These are phyloP conservation scores for Rhododendron henanense DNA, from an alignment of 148 eudicot species.

Conservation along the genomic window DNA sequence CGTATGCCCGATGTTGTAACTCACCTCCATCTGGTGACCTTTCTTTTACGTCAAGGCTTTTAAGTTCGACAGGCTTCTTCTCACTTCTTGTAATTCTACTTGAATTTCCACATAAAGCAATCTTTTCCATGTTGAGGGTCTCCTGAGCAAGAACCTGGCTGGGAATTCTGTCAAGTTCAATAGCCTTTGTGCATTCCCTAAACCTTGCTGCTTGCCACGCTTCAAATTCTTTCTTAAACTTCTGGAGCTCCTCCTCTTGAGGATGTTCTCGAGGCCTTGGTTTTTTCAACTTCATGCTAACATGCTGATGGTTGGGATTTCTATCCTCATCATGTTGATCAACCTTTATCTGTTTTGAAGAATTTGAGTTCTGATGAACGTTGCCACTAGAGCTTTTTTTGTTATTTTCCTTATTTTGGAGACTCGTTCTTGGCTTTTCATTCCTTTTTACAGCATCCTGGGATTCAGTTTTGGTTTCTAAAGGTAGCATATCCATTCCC, in stretches of 20 bases:
- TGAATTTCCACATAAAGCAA: constrained; percentile 51
- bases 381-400: constrained; percentile 35
- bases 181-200: constrained; percentile 71
- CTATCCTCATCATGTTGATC: constrained; percentile 28
- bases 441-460: constrained; percentile 30
- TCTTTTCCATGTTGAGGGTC: constrained; percentile 79
- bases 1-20: constrained; percentile 13
- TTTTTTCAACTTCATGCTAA: constrained; percentile 36
- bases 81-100: constrained; percentile 25
- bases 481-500: constrained; percentile 84
- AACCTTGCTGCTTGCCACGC: constrained; percentile 94
- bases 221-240: constrained; percentile 93
- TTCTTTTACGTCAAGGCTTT: constrained; percentile 22
- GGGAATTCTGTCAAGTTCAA: constrained; percentile 54
- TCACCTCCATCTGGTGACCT: constrained; percentile 27
- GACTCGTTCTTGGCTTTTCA: constrained; percentile 18
- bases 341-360: constrained; percentile 27
- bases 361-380: constrained; percentile 33
- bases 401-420: constrained; percentile 26
- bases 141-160: constrained; percentile 75
- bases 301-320: constrained; percentile 37
- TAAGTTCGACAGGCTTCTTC: constrained; percentile 30
- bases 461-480: constrained; percentile 31
- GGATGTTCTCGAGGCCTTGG: constrained; percentile 84
- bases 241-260: constrained; percentile 96